Evolutionary conservation across 495 filamentous ascomycete species (phyloP), one percentile per base, ranked within the genome.

Genomic region (Aspergillus panamensis): DNA sequence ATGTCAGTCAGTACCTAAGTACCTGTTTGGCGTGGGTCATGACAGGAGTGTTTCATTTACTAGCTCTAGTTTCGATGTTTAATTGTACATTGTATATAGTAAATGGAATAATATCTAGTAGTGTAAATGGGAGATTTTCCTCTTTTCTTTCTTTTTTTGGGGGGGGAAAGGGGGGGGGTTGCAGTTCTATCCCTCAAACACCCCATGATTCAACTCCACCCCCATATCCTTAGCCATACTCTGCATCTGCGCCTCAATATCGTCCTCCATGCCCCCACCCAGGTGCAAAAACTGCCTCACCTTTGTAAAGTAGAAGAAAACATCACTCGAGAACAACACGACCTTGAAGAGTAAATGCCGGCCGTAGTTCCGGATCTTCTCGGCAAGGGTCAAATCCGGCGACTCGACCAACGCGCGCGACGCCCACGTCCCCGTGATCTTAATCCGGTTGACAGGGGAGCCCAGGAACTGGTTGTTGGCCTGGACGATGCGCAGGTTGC

Each of bases 401-500:
- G 82, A 82, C 63, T 94, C 87, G 25, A 84, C 88, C 13, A 96
- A 71, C 49, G 88, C 88, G 9, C 89, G 77, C 39, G 83, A 88
- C 0, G 94, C 94, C 94, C 94, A 97, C 39, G 80, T 79, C 13
- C 92, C 93, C 35, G 92, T 96, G 64, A 96, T 91, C 76, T 96
- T 97, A 62, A 98, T 85, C 1, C 94, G 77, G 69, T 98, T 98
- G 14, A 98, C 92, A 0, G 94, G 94, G 0, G 89, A 92, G 43
- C 94, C 93, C 21, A 98, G 82, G 72, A 86, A 93, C 58, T 88
- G 87, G 63, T 90, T 90, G 66, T 90, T 89, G 0, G 77, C 85
- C 68, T 90, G 87, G 9, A 97, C 93, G 66, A 98, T 98, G 19
- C 94, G 85, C 77, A 98, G 82, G 67, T 96, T 97, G 6, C 94